These are phyloP conservation scores for Podaxis rugospora DNA, from an alignment of 768 basidiomycete species.

Conservation along the genomic window DNA sequence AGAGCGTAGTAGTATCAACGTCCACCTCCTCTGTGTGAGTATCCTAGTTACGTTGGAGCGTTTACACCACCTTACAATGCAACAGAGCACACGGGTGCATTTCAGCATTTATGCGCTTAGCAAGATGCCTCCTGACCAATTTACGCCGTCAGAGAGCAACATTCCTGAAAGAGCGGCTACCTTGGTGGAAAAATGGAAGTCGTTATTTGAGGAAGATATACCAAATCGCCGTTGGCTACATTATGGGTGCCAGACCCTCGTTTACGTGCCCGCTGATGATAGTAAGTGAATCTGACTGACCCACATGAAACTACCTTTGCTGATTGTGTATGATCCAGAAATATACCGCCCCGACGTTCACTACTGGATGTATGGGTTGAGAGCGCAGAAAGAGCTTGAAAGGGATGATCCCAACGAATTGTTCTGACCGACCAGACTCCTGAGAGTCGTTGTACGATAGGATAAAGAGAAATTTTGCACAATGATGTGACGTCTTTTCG, in stretches of 20 bases:
- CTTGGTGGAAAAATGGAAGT: constrained; percentile 17
- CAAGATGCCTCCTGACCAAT: constrained; percentile 11
- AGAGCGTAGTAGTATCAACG: not conserved
- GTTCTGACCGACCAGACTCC: not conserved
- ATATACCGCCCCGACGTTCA: not conserved
- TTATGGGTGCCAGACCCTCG: constrained; percentile 12
- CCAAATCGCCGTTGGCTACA: constrained; percentile 16
- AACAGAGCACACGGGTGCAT: not conserved
- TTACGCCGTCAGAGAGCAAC: constrained; percentile 4
- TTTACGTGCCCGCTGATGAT: constrained; percentile 17
- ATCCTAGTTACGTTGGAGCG: not conserved
- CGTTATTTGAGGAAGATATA: constrained; percentile 12
- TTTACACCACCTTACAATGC: not conserved
- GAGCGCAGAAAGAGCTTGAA: not conserved
- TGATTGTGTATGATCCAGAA: not conserved
- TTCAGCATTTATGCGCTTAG: constrained; percentile 5
- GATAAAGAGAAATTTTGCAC: not conserved
- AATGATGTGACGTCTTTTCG: no score
- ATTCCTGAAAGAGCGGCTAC: constrained; percentile 10
- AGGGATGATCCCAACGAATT: not conserved
- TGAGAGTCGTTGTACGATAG: not conserved
- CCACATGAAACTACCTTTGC: not conserved
- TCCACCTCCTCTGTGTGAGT: not conserved
- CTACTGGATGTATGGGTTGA: constrained; percentile 3
- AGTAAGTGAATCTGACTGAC: constrained; percentile 3